Base-by-base conservation (phyloP, 805 yeast genomes). In the Candida jianshihensis region DNA sequence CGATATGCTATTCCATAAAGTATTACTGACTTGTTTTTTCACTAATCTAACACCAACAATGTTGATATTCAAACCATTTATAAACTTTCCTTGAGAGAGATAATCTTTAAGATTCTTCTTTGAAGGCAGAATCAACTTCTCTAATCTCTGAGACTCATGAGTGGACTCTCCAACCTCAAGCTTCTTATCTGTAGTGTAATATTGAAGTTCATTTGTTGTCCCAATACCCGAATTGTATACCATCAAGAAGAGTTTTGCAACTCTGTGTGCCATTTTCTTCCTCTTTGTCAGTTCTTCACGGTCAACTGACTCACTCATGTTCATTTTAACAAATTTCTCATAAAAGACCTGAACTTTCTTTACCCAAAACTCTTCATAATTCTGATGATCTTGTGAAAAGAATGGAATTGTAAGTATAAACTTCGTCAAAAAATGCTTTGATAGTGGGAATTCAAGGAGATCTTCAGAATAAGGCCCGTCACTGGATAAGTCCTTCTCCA, bases 391-490 rank as follows among this genome's bases (percentile, higher is more conserved):
- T 25, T 51, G 47, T 2, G 78, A 58, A 22, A 92, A 63, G 51
- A 88, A 80, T 1, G 98, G 97, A 48, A 90, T 81, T 1, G 81
- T 73, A 35, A 68, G 64, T 3, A 89, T 57, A 41, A 79, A 81
- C 30, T 74, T 63, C 33, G 66, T 56, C 54, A 89, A 77, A 42
- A 86, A 71, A 59, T 71, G 85, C 43, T 81, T 65, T 17, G 82
- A 53, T 28, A 89, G 55, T 0, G 97, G 96, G 47, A 83, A 76
- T 4, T 60, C 56, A 4, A 33, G 17, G 2, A 39, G 15, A 21
- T 30, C 19, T 25, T 47, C 43, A 19, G 4, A 8, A 11, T 31
- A 36, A 5, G 60, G 51, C 29, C 6, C n/a, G n/a, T n/a, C n/a
- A n/a, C n/a, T n/a, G n/a, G n/a, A n/a, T n/a, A n/a, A n/a, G n/a